Conservation (phyloP, 345 rosid genomes). For the Nephelium lappaceum region DNA sequence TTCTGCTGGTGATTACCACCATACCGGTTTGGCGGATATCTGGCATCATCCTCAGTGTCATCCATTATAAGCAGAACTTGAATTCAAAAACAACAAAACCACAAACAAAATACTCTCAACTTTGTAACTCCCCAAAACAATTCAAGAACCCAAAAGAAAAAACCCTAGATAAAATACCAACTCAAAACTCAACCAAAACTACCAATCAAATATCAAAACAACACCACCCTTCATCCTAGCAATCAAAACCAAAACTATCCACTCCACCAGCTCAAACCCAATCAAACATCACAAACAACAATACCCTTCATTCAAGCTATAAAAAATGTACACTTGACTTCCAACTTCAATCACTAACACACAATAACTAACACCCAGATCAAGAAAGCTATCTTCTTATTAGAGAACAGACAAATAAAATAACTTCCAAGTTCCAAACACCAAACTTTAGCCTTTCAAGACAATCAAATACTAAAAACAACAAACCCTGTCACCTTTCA, state of each 20-base stretch:
- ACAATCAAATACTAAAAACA: constrained; percentile 9
- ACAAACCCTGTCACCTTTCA: constrained; percentile 11
- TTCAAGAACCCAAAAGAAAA: constrained; percentile 1
- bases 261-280: not conserved
- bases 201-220: constrained; percentile 9
- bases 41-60: constrained; percentile 69
- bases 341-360: not conserved
- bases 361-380: not conserved
- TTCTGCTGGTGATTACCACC: constrained; percentile 43
- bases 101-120: not conserved
- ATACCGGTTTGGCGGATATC: constrained; percentile 63
- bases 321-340: not conserved
- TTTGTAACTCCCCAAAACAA: not conserved
- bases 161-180: not conserved
- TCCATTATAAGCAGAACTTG: constrained; percentile 56
- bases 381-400: not conserved
- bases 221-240: not conserved
- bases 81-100: constrained; percentile 15
- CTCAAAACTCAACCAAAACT: not conserved
- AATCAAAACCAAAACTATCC: not conserved
- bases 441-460: not conserved
- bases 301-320: not conserved
- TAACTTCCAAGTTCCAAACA: not conserved
- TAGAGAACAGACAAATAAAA: not conserved
- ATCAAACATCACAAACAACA: constrained; percentile 3